Conservation (phyloP, 805 yeast genomes). For the Zygotorulaspora chibaensis region DNA sequence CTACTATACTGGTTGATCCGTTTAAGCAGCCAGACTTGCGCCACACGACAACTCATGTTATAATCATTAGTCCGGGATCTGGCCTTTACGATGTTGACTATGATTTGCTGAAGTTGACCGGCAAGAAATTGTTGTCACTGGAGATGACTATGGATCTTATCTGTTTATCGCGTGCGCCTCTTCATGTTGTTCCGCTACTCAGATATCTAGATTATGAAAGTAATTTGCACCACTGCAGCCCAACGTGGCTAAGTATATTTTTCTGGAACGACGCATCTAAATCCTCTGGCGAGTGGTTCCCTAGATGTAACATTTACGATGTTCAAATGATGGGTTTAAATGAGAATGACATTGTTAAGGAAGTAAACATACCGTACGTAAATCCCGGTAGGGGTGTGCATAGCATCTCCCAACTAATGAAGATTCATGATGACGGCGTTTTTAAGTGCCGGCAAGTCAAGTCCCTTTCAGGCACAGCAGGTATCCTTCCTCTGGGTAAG, state of each 20-base stretch:
- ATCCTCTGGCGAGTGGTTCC: conserved; percentile 68
- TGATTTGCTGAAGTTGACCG: conserved; percentile 66
- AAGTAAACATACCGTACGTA: conserved; percentile 58
- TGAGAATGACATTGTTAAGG: conserved; percentile 77
- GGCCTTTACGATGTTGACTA: conserved; percentile 92
- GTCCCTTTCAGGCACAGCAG: neutral
- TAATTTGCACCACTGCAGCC: conserved; percentile 67
- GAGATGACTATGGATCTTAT: conserved; percentile 87
- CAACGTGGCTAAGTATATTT: conserved; percentile 93
- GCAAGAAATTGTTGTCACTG: conserved; percentile 65
- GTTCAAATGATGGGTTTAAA: conserved; percentile 97
- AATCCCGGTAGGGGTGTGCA: conserved; percentile 31
- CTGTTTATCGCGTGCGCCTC: conserved; percentile 84
- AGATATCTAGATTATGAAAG: conserved; percentile 55
- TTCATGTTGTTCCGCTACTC: conserved; percentile 87
- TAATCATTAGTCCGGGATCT: conserved; percentile 85
- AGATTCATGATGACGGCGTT: conserved; percentile 56
- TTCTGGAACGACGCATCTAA: conserved; percentile 64
- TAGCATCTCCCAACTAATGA: conserved; percentile 58
- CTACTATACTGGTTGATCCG: conserved; percentile 70
- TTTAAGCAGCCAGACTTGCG: conserved; percentile 81
- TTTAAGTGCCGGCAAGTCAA: conserved; percentile 34
- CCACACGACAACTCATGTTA: conserved; percentile 86
- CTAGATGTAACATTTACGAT: conserved; percentile 90
- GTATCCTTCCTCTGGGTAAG: neutral